Percentiles rank a stretch among this genome's conserved stretches.
These are phyloP conservation scores for Pseudognaphalium luteoalbum DNA, from an alignment of 129 eudicot species.

Conservation along the genomic window DNA sequence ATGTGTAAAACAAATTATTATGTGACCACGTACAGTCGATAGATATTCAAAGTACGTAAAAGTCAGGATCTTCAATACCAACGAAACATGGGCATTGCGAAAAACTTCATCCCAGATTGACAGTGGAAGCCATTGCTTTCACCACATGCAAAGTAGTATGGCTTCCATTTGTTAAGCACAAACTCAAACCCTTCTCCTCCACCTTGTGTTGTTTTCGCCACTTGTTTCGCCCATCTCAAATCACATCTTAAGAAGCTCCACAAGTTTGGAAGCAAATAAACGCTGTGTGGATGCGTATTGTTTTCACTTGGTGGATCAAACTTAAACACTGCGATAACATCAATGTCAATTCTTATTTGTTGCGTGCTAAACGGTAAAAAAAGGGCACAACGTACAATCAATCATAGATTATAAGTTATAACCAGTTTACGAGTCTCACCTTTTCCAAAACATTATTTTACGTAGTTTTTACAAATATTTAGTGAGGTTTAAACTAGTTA, in stretches of 20 bases:
- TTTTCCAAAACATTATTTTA: background rate
- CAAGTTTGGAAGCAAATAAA: conserved; percentile 55
- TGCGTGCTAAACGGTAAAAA: background rate
- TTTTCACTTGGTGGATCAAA: conserved; percentile 61
- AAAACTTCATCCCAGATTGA: conserved; percentile 67
- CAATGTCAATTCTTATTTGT: too few relatives aligned
- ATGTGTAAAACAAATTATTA: background rate
- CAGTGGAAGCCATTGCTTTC: conserved; percentile 67
- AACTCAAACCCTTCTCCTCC: conserved; percentile 66
- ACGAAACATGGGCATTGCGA: conserved; percentile 62
- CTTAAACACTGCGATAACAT: conserved; percentile 51
- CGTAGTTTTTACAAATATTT: background rate
- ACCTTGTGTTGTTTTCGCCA: conserved; percentile 50
- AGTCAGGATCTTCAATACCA: conserved; percentile 26
- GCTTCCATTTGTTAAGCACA: conserved; percentile 60
- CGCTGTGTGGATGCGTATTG: conserved; percentile 55
- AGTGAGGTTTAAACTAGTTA: background rate
- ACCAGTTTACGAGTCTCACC: background rate
- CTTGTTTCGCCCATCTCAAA: conserved; percentile 44
- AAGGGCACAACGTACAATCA: background rate
- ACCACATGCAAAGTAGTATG: conserved; percentile 72
- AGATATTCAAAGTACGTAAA: background rate
- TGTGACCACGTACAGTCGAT: background rate
- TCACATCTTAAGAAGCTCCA: conserved; percentile 67
- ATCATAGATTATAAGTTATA: background rate